A percentile compares a stretch with the other conserved stretches of the same genome.
phyloP scores from a whole-genome alignment of 495 filamentous ascomycete genomes.

The Talaromyces thailandensis region DNA sequence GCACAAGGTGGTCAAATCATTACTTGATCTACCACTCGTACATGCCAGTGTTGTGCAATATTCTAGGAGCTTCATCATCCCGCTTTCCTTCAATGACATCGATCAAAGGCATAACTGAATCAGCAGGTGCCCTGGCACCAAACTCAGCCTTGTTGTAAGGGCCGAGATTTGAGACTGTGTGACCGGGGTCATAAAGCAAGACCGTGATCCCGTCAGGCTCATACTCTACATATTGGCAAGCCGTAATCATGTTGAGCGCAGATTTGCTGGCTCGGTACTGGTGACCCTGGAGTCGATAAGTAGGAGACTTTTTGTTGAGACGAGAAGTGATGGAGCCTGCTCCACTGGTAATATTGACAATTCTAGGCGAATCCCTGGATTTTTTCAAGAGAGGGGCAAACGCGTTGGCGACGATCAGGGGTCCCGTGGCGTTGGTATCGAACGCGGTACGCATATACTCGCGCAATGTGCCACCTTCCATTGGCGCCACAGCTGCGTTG shows the following conservation, averaged over 20 bases:
- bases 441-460: conserved; percentile 10
- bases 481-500: conserved; percentile 23
- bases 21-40: not conserved
- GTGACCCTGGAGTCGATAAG: conserved; percentile 8
- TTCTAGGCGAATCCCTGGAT: conserved; percentile 15
- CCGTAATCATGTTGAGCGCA: conserved; percentile 25
- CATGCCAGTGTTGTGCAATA: conserved; percentile 10
- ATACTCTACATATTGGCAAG: conserved; percentile 12
- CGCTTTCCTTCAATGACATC: conserved; percentile 11
- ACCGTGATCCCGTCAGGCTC: conserved; percentile 13
- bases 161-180: conserved; percentile 14
- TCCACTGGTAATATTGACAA: conserved; percentile 20
- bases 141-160: conserved; percentile 13
- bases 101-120: conserved; percentile 13
- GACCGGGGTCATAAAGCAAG: conserved; percentile 17
- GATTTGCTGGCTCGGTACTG: conserved; percentile 25
- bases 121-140: conserved; percentile 12
- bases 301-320: conserved; percentile 12
- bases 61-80: conserved; percentile 10
- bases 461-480: conserved; percentile 1
- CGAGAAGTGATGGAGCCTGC: conserved; percentile 17
- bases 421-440: conserved; percentile 20
- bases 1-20: not conserved
- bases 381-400: conserved; percentile 22
- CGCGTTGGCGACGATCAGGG: conserved; percentile 13